Conservation (phyloP, 2,329 filamentous ascomycete genomes). For the Penicillium oxalicum region DNA sequence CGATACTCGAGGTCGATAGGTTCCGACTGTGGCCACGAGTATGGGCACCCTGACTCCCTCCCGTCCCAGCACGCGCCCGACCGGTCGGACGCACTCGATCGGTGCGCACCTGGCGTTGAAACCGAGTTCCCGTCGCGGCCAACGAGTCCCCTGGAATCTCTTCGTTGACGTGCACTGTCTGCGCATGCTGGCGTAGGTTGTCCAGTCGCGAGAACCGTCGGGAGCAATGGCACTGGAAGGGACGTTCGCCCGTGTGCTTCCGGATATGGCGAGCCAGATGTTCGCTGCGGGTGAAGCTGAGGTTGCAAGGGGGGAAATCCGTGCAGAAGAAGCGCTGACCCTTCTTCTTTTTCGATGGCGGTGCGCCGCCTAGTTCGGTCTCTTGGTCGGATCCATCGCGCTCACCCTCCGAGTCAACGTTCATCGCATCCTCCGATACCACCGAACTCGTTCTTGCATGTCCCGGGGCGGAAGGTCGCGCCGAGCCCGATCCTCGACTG, state of each 20-base stretch:
- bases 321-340: constrained; percentile 94
- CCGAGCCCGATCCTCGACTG: constrained; percentile 27
- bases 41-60: constrained; percentile 64
- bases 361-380: constrained; percentile 57
- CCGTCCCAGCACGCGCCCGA: constrained; percentile 70
- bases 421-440: constrained; percentile 60
- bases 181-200: constrained; percentile 92
- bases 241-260: constrained; percentile 96
- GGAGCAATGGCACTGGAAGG: constrained; percentile 93
- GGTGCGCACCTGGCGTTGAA: constrained; percentile 85
- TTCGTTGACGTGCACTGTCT: constrained; percentile 96
- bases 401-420: constrained; percentile 69
- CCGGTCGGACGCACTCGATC: constrained; percentile 72
- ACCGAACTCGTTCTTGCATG: constrained; percentile 39
- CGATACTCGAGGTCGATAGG: constrained; percentile 80
- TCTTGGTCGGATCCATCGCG: constrained; percentile 59
- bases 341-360: constrained; percentile 89
- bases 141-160: constrained; percentile 92
- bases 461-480: constrained; percentile 10
- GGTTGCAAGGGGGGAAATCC: constrained; percentile 84
- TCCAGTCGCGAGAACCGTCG: constrained; percentile 89
- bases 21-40: constrained; percentile 76
- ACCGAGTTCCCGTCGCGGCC: constrained; percentile 84
- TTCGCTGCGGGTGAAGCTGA: constrained; percentile 94
- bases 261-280: constrained; percentile 92